Evolutionary conservation across 257 asterid genomes (phyloP).

Genomic region (Verbena officinalis): DNA sequence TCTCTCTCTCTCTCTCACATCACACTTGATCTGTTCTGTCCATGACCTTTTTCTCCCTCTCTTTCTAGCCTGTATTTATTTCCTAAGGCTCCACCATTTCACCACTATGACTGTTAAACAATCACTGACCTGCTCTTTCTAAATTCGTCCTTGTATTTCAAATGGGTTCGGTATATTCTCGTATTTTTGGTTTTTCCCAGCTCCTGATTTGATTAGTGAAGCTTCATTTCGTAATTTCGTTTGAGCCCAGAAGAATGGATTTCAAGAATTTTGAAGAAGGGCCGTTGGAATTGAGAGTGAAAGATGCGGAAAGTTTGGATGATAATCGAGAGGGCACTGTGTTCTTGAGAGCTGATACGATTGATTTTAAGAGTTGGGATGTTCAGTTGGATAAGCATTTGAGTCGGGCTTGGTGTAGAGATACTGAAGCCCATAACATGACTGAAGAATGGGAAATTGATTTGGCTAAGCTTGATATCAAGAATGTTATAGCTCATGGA

Average conservation of each 20-base stretch:
- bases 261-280: slow-evolving; percentile 25
- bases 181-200: background rate
- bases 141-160: background rate
- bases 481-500: slow-evolving; percentile 60
- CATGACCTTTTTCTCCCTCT: background rate
- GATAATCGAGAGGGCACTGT: slow-evolving; percentile 24
- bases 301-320: slow-evolving; percentile 7
- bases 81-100: slow-evolving; percentile 30
- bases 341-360: slow-evolving; percentile 61
- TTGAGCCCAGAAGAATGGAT: slow-evolving; percentile 32
- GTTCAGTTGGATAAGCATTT: slow-evolving; percentile 59
- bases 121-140: background rate
- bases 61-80: slow-evolving; percentile 29
- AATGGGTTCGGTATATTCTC: slow-evolving; percentile 11
- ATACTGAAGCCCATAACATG: slow-evolving; percentile 27
- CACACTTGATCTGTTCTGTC: slow-evolving; percentile 10
- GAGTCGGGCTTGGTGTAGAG: slow-evolving; percentile 47
- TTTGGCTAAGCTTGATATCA: slow-evolving; percentile 51
- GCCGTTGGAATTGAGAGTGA: slow-evolving; percentile 26
- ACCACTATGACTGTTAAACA: background rate
- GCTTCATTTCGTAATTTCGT: background rate
- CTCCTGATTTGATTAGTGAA: slow-evolving; percentile 7
- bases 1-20: slow-evolving; percentile 3
- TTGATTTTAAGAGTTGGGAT: slow-evolving; percentile 71
- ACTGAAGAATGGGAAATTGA: slow-evolving; percentile 65